phyloP scores from a whole-genome alignment of 768 basidiomycete genomes.

The Suillus subaureus region DNA sequence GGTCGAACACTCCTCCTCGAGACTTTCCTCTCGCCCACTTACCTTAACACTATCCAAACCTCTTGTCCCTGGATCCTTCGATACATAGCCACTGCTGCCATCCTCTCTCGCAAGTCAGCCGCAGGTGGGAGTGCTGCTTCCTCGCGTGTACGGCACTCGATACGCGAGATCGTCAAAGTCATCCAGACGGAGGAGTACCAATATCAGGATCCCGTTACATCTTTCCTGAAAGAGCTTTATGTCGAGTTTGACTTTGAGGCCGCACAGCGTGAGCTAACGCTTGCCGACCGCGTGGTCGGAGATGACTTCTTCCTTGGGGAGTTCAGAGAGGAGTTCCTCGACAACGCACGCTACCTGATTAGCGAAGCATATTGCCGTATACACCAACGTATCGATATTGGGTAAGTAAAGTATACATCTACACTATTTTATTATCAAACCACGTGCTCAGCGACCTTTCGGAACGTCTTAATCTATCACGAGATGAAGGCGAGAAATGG shows the following conservation, averaged over 20 bases:
- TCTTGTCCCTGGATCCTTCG: slow-evolving; percentile 93
- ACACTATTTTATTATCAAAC: background rate
- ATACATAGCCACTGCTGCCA: slow-evolving; percentile 91
- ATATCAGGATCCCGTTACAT: slow-evolving; percentile 91
- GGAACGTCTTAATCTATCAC: slow-evolving; percentile 89
- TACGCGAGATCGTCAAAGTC: slow-evolving; percentile 90
- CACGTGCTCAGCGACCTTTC: slow-evolving; percentile 73
- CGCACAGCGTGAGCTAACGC: slow-evolving; percentile 79
- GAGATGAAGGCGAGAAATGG: slow-evolving; percentile 98
- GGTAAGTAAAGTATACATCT: slow-evolving; percentile 44
- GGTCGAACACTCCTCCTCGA: slow-evolving; percentile 92
- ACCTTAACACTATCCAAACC: slow-evolving; percentile 98
- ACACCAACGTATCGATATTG: slow-evolving; percentile 89
- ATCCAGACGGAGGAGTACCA: slow-evolving; percentile 96
- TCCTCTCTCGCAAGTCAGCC: slow-evolving; percentile 83
- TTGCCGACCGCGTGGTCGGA: slow-evolving; percentile 79
- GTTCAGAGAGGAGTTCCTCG: slow-evolving; percentile 92
- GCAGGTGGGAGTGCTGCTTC: slow-evolving; percentile 51
- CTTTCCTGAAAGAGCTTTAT: slow-evolving; percentile 92
- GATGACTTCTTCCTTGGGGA: slow-evolving; percentile 96
- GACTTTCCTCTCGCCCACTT: slow-evolving; percentile 93
- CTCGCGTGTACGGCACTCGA: slow-evolving; percentile 81
- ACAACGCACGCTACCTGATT: slow-evolving; percentile 94
- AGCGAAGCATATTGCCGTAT: slow-evolving; percentile 98
- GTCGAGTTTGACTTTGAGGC: slow-evolving; percentile 96